Conservation (phyloP, 305 asterid species). For the Fraxinus nigra region DNA sequence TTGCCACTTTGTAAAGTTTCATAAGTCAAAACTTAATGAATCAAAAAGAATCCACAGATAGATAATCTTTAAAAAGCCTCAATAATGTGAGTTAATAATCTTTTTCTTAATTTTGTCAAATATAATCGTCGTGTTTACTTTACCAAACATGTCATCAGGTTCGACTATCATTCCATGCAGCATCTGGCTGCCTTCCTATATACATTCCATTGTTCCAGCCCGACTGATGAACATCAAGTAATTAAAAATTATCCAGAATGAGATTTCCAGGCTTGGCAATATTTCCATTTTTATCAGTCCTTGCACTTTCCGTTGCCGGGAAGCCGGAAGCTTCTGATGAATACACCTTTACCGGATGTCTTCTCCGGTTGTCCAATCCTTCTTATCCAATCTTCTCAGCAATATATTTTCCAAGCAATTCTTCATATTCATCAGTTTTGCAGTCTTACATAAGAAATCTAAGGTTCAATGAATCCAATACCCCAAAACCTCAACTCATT, state of each 20-base stretch:
- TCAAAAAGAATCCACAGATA: not conserved
- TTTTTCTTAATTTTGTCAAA: not conserved
- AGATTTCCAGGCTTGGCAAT: not conserved
- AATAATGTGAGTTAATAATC: not conserved
- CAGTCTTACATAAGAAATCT: conserved; percentile 38
- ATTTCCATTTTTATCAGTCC: conserved; percentile 20
- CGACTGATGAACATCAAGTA: not conserved
- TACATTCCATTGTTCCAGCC: not conserved
- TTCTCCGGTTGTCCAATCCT: conserved; percentile 22
- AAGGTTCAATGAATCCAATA: conserved; percentile 34
- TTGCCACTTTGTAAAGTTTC: not conserved
- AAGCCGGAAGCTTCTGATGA: conserved; percentile 18
- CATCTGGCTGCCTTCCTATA: not conserved
- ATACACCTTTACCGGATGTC: conserved; percentile 38
- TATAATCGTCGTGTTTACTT: not conserved
- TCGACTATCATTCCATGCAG: not conserved
- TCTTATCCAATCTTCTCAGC: conserved; percentile 31
- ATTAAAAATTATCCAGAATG: conserved; percentile 18
- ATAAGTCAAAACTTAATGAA: not conserved
- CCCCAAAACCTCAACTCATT: conserved; percentile 46
- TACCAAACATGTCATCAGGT: not conserved
- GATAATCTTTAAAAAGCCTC: not conserved
- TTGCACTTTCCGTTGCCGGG: conserved; percentile 24
- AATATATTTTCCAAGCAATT: conserved; percentile 30
- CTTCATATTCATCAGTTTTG: conserved; percentile 37